Base-by-base conservation (phyloP, 2,329 filamentous ascomycete species). In the Alternaria longipes region DNA sequence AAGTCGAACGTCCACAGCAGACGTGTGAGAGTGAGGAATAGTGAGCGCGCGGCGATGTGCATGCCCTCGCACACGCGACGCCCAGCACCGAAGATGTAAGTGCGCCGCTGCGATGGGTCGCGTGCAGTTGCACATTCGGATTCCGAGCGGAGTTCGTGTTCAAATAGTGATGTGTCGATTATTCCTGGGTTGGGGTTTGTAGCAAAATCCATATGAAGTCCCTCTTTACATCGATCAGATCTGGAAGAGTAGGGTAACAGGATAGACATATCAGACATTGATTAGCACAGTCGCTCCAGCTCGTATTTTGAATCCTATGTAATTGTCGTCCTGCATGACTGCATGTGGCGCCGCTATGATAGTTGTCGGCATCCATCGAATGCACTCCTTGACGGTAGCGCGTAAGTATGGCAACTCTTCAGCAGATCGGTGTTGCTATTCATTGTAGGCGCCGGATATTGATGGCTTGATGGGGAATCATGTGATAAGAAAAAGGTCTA, bases 41-140 rank as follows among this genome's bases (percentile, higher is more conserved):
- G 44, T 3, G 64, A 73, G 4, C 73, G 65, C 30, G 76, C 72
- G 0, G 73, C 77, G 28, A 81, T 71, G 42, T 80, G 75, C 66
- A 77, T 76, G 6, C 78, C 77, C 11, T 74, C 76, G 46, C 78
- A 81, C 14, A 78, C 50, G 4, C 79, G 70, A 1, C 80, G 67
- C 5, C 78, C 80, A 34, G 32, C 11, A 16, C 32, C 32, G 32
- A 34, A 34, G 1, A 34, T 34, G 14, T 34, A 34, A 16, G 0
- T 34, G 14, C 32, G 4, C 4, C 32, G 32, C 12, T 34, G 9
- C 12, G 32, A 34, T 34, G 32, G 32, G 1, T 34, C 32, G 32
- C 32, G 32, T 12, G 9, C 32, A 34, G 32, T 34, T 14, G 32
- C 32, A 34, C 32, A 5, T 14, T 16, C 32, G 11, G 16, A 34